Base-by-base conservation (phyloP, 768 basidiomycete species). In the Agrocybe praecox region DNA sequence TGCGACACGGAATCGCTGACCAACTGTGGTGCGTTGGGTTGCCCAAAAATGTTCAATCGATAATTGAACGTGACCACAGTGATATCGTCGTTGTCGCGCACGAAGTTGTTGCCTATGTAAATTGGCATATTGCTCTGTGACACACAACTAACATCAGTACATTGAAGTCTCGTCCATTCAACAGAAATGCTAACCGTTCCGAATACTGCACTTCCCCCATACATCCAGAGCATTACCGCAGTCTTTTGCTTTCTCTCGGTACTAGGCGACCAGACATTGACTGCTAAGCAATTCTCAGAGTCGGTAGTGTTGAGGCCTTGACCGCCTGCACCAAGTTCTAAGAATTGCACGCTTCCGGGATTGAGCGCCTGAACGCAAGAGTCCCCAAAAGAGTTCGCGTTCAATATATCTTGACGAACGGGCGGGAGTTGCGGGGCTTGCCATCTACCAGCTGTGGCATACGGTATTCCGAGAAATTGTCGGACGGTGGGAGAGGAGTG, bases 231-330 rank as follows among this genome's bases (percentile, higher is more conserved):
- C 53, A 75, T 48, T 9, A 74, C 72, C 6, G 75, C 73, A 1
- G 72, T 71, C 8, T 56, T 59, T 57, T 74, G 74, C 57, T 71
- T 70, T 44, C 59, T 43, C n/a, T 24, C 21, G 0, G 58, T n/a
- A 21, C 63, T 72, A 15, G 76, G 76, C 14, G 73, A 50, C 75
- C 74, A 78, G 14, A 78, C 62, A 53, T 76, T 78, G 46, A 76
- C 61, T n/a, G 55, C 72, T 47, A 75, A 48, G 52, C 76, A 78
- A 36, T 72, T 40, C 49, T 78, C 76, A 3, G 69, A 67, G 46
- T 72, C 69, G 0, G 69, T 62, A 5, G 72, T 66, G 32, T 66
- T 58, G 3, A 68, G 46, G 7, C 61, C 56, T 10, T 57, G 65
- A 19, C 53, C 56, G 46, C 68, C 67, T 32, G 36, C 36, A 36